phyloP scores from a whole-genome alignment of 2,329 filamentous ascomycete genomes.

The Trichoderma koningiopsis region DNA sequence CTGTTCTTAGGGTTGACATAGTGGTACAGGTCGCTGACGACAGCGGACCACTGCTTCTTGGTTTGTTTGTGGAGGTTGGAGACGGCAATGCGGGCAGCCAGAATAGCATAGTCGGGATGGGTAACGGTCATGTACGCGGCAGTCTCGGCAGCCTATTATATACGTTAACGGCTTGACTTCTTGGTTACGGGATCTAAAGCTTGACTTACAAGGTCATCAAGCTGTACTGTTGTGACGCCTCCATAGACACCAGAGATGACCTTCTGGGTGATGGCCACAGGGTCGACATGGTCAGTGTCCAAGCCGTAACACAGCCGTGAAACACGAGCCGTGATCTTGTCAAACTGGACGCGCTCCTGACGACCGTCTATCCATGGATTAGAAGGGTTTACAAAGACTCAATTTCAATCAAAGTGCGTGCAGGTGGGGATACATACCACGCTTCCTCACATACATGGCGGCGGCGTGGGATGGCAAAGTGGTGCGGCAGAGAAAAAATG shows the following conservation, averaged over 20 bases:
- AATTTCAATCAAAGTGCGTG: neutral
- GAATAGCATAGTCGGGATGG: slow-evolving; percentile 97
- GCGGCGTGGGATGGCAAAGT: slow-evolving; percentile 30
- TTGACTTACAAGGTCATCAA: slow-evolving; percentile 86
- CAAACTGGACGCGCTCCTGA: slow-evolving; percentile 99
- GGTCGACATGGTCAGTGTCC: slow-evolving; percentile 91
- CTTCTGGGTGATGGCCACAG: slow-evolving; percentile 97
- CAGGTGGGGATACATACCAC: slow-evolving; percentile 50
- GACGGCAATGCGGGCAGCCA: slow-evolving; percentile 96
- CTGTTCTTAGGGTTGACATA: slow-evolving; percentile 95
- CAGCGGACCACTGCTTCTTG: slow-evolving; percentile 99
- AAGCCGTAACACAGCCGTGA: slow-evolving; percentile 97
- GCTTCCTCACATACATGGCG: slow-evolving; percentile 65
- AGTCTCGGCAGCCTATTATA: slow-evolving; percentile 85
- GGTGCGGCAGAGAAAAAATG: slow-evolving; percentile 15
- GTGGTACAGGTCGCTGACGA: slow-evolving; percentile 89
- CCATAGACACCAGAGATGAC: slow-evolving; percentile 99
- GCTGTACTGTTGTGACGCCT: slow-evolving; percentile 92
- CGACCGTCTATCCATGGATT: slow-evolving; percentile 75
- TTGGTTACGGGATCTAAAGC: neutral
- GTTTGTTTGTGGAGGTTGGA: slow-evolving; percentile 99
- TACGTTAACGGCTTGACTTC: slow-evolving; percentile 15
- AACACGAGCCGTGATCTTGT: slow-evolving; percentile 99
- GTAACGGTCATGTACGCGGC: slow-evolving; percentile 99
- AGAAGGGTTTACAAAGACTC: slow-evolving; percentile 30